phyloP scores from a whole-genome alignment of 306 rosid genomes.

The Dryas alaskensis region DNA sequence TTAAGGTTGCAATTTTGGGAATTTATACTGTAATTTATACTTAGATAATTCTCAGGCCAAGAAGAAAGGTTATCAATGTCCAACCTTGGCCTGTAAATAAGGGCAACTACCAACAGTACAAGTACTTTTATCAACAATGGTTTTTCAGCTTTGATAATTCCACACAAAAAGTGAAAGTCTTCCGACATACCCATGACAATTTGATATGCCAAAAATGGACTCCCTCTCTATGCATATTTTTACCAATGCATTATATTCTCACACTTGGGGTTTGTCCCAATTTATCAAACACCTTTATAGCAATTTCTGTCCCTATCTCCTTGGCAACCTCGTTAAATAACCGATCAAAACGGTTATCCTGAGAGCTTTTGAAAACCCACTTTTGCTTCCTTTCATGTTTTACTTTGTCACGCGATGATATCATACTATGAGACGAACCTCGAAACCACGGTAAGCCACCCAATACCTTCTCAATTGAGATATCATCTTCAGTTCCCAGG shows the following conservation, averaged over 20 bases:
- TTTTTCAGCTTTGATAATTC: constrained; percentile 47
- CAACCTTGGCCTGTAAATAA: too few relatives aligned
- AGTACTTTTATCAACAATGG: constrained; percentile 25
- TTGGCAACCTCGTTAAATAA: constrained; percentile 41
- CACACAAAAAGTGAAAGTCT: constrained; percentile 58
- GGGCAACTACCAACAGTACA: too few relatives aligned
- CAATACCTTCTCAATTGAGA: constrained; percentile 24
- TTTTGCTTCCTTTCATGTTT: constrained; percentile 57
- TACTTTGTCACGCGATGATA: constrained; percentile 37
- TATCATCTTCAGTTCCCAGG: constrained; percentile 28
- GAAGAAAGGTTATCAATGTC: too few relatives aligned
- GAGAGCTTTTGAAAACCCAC: constrained; percentile 37
- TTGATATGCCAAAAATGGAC: too few relatives aligned
- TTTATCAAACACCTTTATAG: constrained; percentile 47
- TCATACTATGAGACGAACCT: constrained; percentile 17
- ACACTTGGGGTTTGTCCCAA: constrained; percentile 48
- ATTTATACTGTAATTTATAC: too few relatives aligned
- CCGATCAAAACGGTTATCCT: constrained; percentile 36
- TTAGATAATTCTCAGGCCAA: too few relatives aligned
- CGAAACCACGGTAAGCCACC: constrained; percentile 42
- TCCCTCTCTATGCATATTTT: constrained; percentile 51
- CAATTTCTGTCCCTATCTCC: constrained; percentile 48
- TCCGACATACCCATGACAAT: constrained; percentile 64
- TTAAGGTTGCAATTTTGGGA: too few relatives aligned
- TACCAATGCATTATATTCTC: constrained; percentile 54